Conservation (phyloP, 257 asterid genomes). For the Solanum dulcamara region DNA sequence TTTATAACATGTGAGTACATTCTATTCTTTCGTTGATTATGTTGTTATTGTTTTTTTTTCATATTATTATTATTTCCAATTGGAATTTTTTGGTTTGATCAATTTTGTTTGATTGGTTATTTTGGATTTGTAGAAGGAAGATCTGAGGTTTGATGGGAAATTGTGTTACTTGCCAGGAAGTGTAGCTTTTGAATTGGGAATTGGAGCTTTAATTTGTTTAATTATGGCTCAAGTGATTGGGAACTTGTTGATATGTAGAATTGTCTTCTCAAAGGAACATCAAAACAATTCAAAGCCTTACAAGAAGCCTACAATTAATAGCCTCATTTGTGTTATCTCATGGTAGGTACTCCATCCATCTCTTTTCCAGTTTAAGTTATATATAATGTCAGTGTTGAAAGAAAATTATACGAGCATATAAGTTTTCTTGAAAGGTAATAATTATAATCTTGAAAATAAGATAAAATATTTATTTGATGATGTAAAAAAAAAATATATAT, state of each 20-base stretch:
- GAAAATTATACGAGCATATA: background rate
- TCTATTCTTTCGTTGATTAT: background rate
- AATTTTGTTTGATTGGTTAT: background rate
- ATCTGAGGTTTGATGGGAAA: constrained; percentile 54
- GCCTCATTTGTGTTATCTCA: constrained; percentile 33
- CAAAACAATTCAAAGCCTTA: constrained; percentile 8
- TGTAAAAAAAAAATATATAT: too few relatives aligned
- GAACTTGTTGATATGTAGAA: constrained; percentile 29
- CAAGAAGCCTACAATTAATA: constrained; percentile 13
- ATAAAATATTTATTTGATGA: too few relatives aligned
- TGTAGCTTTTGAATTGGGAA: constrained; percentile 41
- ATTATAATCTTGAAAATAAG: too few relatives aligned
- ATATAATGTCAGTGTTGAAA: too few relatives aligned
- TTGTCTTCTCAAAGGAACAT: constrained; percentile 10
- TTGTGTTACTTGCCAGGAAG: constrained; percentile 51
- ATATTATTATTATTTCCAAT: too few relatives aligned
- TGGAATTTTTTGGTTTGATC: background rate
- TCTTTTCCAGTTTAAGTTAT: background rate
- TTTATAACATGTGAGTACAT: background rate
- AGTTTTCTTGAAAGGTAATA: background rate
- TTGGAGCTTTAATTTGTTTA: constrained; percentile 32
- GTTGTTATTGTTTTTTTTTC: background rate
- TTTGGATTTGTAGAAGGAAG: constrained; percentile 29
- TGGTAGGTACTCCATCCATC: constrained; percentile 32
- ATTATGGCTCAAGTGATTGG: constrained; percentile 37